These are phyloP conservation scores for Otatea glauca DNA, from an alignment of 176 grass and related monocot species.

Conservation along the genomic window DNA sequence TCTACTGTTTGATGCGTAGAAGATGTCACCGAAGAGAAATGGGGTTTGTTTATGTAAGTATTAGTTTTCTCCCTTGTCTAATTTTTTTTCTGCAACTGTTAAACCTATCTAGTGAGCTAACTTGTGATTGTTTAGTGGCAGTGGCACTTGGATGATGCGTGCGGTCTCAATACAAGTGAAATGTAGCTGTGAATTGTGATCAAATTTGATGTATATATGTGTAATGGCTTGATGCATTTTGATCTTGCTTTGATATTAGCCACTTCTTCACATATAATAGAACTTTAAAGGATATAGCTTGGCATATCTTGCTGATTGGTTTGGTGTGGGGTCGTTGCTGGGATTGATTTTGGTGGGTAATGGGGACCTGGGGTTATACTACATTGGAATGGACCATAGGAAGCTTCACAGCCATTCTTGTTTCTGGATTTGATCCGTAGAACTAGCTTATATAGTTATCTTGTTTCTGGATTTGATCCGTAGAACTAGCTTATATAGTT, in stretches of 20 bases:
- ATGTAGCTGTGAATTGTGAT: neutral
- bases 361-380: neutral
- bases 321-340: neutral
- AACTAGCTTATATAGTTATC: neutral
- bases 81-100: neutral
- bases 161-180: neutral
- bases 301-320: neutral
- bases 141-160: neutral
- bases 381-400: neutral
- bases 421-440: neutral
- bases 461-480: neutral
- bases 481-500: neutral
- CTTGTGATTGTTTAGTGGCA: neutral
- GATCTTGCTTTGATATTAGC: neutral
- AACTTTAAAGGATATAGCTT: neutral
- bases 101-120: neutral
- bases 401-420: too few relatives aligned
- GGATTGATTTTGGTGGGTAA: neutral
- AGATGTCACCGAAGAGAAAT: neutral
- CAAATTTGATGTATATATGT: neutral
- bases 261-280: neutral
- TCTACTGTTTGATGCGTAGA: neutral
- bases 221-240: neutral
- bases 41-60: neutral
- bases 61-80: neutral